Base-by-base conservation (phyloP, 2,329 filamentous ascomycete species). In the Paraphoma chrysanthemicola region DNA sequence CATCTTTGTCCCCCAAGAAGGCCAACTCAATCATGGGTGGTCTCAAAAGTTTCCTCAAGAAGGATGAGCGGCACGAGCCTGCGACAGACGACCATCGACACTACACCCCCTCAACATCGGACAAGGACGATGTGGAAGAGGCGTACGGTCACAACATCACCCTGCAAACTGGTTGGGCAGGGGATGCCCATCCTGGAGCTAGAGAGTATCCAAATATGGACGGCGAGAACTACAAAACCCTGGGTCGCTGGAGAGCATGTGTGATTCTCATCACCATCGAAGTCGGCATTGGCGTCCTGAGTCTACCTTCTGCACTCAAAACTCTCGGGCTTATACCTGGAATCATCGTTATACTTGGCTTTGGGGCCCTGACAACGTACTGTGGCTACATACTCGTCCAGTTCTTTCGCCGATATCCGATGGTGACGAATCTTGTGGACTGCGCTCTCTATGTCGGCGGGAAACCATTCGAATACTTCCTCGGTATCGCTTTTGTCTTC, bases 251-350 rank as follows among this genome's bases (percentile, higher is more conserved):
- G 69, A 57, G 67, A 50, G 67, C 69, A 3, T 69, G 67, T 49
- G 66, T 71, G 12, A 69, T 71, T 41, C 56, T 71, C 14, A 70
- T 71, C 53, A 71, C 69, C 33, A 71, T 71, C 18, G 69, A 71
- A 59, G 67, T 71, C 9, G 69, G 69, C 49, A 71, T 71, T 18
- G 69, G 69, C 44, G 64, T 71, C 49, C 63, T 71, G 41, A 68
- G 64, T 52, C 48, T 71, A 36, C 69, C 69, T 4, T 67, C 68
- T 38, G 69, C 67, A 11, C 61, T 71, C n/a, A 52, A 69, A 46
- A 68, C 65, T 11, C 66, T 71, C 18, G 69, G 69, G 11, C 55
- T 71, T 10, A 69, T 71, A 38, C 69, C 69, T 17, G 69, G 69
- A n/a, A 68, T 71, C 48, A 71, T 71, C 28, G 67, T 65, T 2